phyloP scores from a whole-genome alignment of 495 filamentous ascomycete genomes.

The Glutinoglossum americanum region DNA sequence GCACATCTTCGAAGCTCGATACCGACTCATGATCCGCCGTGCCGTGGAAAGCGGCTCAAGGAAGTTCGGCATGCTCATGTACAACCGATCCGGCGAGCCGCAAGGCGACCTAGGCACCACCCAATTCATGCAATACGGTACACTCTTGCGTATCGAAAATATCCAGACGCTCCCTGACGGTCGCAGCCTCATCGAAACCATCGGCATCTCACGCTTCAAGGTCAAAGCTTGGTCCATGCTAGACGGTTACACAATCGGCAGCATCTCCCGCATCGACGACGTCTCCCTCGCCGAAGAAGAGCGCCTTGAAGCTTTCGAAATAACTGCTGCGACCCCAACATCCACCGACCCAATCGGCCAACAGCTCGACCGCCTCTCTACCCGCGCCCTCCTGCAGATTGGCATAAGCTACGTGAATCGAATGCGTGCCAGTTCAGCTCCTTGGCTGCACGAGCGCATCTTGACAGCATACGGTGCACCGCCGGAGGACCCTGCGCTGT shows the following conservation, averaged over 20 bases:
- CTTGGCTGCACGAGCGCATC: conserved; percentile 51
- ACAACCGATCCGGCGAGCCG: conserved; percentile 30
- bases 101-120: conserved; percentile 36
- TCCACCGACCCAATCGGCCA: conserved; percentile 4
- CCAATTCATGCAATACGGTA: conserved; percentile 55
- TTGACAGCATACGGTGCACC: conserved; percentile 54
- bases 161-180: conserved; percentile 57
- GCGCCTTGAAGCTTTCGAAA: conserved; percentile 42
- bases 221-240: conserved; percentile 36
- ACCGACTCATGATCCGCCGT: conserved; percentile 69
- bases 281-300: conserved; percentile 67
- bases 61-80: conserved; percentile 70
- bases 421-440: conserved; percentile 40
- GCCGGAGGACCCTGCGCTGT: conserved; percentile 50
- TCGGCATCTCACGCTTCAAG: conserved; percentile 53
- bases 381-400: conserved; percentile 40
- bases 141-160: conserved; percentile 49
- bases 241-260: conserved; percentile 61
- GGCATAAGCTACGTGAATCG: conserved; percentile 42
- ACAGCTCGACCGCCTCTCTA: conserved; percentile 40
- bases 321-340: conserved; percentile 11
- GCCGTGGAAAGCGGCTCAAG: conserved; percentile 43
- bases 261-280: conserved; percentile 54
- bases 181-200: conserved; percentile 54
- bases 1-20: conserved; percentile 80